phyloP scores from a whole-genome alignment of 129 eudicot genomes.

The Lactuca saligna region DNA sequence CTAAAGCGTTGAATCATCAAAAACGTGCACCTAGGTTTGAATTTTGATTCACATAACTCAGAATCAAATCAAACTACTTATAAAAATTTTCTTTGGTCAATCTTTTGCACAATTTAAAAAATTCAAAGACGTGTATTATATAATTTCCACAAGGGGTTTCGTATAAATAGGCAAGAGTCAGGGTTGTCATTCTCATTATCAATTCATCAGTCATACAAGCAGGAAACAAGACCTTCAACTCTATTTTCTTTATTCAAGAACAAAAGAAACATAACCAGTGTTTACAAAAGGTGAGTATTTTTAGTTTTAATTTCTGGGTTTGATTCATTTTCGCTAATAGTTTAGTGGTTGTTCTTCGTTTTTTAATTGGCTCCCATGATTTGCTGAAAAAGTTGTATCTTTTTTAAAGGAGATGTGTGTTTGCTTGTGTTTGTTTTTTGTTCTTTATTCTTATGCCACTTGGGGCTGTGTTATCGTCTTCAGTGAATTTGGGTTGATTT shows the following conservation, averaged over 20 bases:
- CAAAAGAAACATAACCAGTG: constrained; percentile 14
- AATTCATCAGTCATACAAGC: constrained; percentile 16
- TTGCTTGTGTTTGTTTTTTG: background rate
- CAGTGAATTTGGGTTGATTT: constrained; percentile 1
- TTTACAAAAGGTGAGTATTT: constrained; percentile 30
- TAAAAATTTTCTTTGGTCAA: constrained; percentile 30
- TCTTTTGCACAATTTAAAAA: constrained; percentile 30
- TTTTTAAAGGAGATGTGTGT: background rate
- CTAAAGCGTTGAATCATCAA: constrained; percentile 48
- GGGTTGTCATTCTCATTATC: constrained; percentile 21
- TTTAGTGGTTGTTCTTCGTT: constrained; percentile 2
- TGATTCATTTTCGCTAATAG: background rate
- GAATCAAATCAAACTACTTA: constrained; percentile 24
- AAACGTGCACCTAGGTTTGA: constrained; percentile 26
- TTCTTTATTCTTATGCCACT: constrained; percentile 7
- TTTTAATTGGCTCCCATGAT: constrained; percentile 15
- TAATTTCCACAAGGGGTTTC: constrained; percentile 34
- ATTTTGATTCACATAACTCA: constrained; percentile 15
- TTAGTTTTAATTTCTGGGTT: constrained; percentile 18
- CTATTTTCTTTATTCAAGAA: constrained; percentile 5
- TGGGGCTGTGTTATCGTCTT: background rate
- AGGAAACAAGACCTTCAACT: constrained; percentile 18
- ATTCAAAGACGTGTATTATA: constrained; percentile 36
- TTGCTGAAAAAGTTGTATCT: background rate
- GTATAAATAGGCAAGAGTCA: constrained; percentile 28